Conservation (phyloP, 1,284 basidiomycete genomes). For the Apiotrichum akiyoshidainum region DNA sequence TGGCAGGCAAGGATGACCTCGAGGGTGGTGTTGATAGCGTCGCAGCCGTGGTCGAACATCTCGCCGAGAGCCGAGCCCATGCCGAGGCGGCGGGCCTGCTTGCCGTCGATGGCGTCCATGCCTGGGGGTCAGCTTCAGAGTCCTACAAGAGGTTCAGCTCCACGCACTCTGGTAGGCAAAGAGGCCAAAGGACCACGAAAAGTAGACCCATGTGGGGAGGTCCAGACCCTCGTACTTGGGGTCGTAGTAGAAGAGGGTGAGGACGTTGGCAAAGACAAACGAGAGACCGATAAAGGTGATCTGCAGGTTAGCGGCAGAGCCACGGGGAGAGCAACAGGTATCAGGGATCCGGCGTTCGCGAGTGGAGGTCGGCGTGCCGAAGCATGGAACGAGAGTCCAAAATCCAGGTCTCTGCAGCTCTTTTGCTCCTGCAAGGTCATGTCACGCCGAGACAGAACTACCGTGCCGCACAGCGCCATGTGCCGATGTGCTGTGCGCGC, state of each 20-base stretch:
- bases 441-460: no score
- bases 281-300: conserved; percentile 78
- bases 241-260: conserved; percentile 77
- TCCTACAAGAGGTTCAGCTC: conserved; percentile 33
- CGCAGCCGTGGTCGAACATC: conserved; percentile 83
- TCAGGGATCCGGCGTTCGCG: background rate
- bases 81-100: conserved; percentile 89
- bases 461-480: no score
- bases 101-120: conserved; percentile 60
- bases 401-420: background rate
- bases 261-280: conserved; percentile 80
- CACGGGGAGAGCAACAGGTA: background rate
- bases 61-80: conserved; percentile 96
- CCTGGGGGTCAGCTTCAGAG: conserved; percentile 53
- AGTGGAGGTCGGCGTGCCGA: background rate
- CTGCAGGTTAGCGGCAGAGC: conserved; percentile 47
- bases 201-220: conserved; percentile 79
- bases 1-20: conserved; percentile 78
- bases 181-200: conserved; percentile 81
- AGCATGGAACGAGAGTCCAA: background rate
- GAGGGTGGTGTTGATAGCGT: conserved; percentile 93
- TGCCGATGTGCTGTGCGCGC: no score
- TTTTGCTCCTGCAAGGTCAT: no score
- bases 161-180: conserved; percentile 91
- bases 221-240: conserved; percentile 65